phyloP scores from a whole-genome alignment of 257 asterid genomes.

The Ehretia macrophylla region DNA sequence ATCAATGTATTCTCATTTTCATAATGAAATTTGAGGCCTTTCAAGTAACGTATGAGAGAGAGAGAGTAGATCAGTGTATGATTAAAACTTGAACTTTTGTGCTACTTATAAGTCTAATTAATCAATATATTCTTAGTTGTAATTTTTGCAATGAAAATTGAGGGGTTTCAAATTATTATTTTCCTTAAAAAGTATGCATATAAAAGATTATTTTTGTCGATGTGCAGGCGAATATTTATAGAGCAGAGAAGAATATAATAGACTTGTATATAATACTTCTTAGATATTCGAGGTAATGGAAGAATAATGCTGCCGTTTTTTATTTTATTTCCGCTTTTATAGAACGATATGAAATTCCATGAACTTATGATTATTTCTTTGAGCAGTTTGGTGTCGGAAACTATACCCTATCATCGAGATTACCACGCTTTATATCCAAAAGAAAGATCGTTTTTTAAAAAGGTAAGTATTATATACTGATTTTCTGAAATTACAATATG shows the following conservation, averaged over 20 bases:
- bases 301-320: slow-evolving; percentile 3
- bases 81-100: too few species aligned
- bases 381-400: slow-evolving; percentile 85
- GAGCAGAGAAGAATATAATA: slow-evolving; percentile 69
- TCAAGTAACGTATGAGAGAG: too few species aligned
- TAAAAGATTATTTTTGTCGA: background rate
- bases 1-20: too few species aligned
- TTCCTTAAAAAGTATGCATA: too few species aligned
- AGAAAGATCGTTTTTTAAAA: slow-evolving; percentile 45
- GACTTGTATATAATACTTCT: slow-evolving; percentile 75
- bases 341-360: slow-evolving; percentile 10
- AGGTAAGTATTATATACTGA: slow-evolving; percentile 40
- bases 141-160: too few species aligned
- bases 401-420: slow-evolving; percentile 78
- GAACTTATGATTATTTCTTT: slow-evolving; percentile 19
- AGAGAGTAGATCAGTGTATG: too few species aligned
- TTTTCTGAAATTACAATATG: too few species aligned
- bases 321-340: slow-evolving; percentile 10
- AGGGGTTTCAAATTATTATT: too few species aligned
- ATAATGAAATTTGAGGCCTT: too few species aligned
- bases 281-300: slow-evolving; percentile 70
- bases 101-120: too few species aligned
- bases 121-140: too few species aligned
- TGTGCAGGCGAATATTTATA: slow-evolving; percentile 64
- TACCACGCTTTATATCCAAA: slow-evolving; percentile 42